Evolutionary conservation across 441 rosid genomes (phyloP), one percentile per base, ranked within the genome.

Genomic region (Euphorbia corollata): DNA sequence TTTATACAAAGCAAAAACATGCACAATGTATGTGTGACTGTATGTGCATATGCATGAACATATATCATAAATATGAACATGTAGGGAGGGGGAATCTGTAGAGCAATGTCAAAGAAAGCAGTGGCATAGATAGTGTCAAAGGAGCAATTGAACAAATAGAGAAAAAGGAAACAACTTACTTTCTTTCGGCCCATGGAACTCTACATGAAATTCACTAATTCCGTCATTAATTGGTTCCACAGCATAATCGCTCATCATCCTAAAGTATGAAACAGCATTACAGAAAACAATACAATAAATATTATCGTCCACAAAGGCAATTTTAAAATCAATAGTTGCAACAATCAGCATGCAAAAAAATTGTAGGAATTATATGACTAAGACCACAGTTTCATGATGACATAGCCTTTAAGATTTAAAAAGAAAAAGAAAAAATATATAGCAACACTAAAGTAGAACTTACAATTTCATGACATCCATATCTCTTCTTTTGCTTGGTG

Each of bases 401-500:
- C 0, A 23, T 54, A 54, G 27, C 1, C 56, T 51, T 51, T 51
- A 18, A 51, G 10, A 9, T 51, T 5, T 16, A 36, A 8, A 65
- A 5, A 23, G 38, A 24, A 22, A 16, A 7, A 39, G 27, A 27
- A 10, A n/a, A 34, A 59, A 8, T 27, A 27, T 27, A 0, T 27
- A 27, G 50, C 20, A 55, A 56, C 13, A 57, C 23, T 1, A 62
- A 36, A 53, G 13, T 22, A 12, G 27, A n/a, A 79, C 94, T 82
- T 75, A 84, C 89, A 87, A 39, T 74, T 87, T 86, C 91, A 86
- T 86, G 30, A 87, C 91, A 82, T 87, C 91, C 87, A 87, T 86
- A 65, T 87, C 94, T 74, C 89, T 86, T 77, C 89, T 86, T 85
- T 88, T 88, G 83, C 89, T 84, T 45, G 91, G 91, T 51, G 94